Evolutionary conservation across 129 eudicot species (phyloP).

Genomic region (Oenanthe sinensis): DNA sequence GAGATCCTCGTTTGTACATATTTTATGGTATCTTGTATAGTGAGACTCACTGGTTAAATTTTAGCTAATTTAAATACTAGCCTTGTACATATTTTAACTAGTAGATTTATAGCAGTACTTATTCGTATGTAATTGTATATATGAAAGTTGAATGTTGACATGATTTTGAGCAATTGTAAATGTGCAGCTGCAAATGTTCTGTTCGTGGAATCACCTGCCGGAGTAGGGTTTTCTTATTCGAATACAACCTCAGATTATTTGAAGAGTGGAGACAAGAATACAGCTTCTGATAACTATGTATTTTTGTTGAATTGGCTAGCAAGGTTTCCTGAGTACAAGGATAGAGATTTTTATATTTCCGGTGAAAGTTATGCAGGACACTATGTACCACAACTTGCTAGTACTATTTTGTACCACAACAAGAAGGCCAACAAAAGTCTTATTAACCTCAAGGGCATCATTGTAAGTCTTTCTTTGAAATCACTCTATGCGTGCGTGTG

Average conservation of each 20-base stretch:
- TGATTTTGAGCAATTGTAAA: not conserved
- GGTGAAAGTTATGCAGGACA: slow-evolving; percentile 85
- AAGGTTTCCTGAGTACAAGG: slow-evolving; percentile 67
- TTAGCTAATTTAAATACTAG: too few relatives aligned
- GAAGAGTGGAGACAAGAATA: slow-evolving; percentile 42
- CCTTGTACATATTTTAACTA: too few relatives aligned
- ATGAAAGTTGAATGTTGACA: too few relatives aligned
- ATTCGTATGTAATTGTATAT: too few relatives aligned
- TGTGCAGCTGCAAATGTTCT: slow-evolving; percentile 47
- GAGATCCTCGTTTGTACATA: not conserved
- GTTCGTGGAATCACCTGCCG: slow-evolving; percentile 80
- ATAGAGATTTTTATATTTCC: slow-evolving; percentile 48
- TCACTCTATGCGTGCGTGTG: not conserved
- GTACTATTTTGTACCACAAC: slow-evolving; percentile 53
- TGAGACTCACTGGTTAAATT: too few relatives aligned
- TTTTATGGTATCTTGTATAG: not conserved
- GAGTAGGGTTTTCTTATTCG: slow-evolving; percentile 77
- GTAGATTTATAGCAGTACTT: too few relatives aligned
- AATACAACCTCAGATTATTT: slow-evolving; percentile 44
- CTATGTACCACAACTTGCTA: slow-evolving; percentile 79
- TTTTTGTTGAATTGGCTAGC: slow-evolving; percentile 68
- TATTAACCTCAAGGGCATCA: slow-evolving; percentile 78
- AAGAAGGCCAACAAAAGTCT: slow-evolving; percentile 33
- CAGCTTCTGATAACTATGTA: slow-evolving; percentile 47
- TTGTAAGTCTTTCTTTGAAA: slow-evolving; percentile 38